Evolutionary conservation across 192 early-diverging fungal species (phyloP).

Genomic region (Coemansia sp.): DNA sequence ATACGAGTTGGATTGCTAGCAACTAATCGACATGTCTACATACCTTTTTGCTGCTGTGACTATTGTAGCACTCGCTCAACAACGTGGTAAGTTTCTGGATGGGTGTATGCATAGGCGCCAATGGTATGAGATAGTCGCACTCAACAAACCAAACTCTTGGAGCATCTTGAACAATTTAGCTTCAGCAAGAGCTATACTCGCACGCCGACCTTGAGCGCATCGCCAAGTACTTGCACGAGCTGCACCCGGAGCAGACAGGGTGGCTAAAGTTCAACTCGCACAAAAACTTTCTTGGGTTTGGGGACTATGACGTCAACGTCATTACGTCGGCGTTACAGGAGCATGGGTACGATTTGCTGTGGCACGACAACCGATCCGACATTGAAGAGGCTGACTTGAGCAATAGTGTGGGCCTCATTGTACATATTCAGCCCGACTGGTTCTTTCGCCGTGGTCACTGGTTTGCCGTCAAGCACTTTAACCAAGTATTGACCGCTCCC

Average conservation of each 20-base stretch:
- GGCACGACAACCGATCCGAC: conserved; percentile 42
- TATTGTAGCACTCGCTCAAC: conserved; percentile 52
- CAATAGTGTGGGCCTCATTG: conserved; percentile 34
- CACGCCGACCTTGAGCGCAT: conserved; percentile 50
- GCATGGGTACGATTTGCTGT: conserved; percentile 33
- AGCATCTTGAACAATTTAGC: conserved; percentile 12
- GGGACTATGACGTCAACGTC: conserved; percentile 56
- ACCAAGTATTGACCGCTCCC: conserved; percentile 25
- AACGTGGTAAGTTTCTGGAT: conserved; percentile 44
- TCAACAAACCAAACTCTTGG: neutral
- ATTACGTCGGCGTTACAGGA: conserved; percentile 40
- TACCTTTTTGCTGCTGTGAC: neutral
- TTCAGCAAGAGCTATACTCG: conserved; percentile 42
- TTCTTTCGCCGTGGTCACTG: conserved; percentile 52
- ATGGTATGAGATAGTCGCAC: neutral
- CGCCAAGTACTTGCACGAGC: conserved; percentile 33
- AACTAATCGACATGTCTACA: neutral
- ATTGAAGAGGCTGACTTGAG: conserved; percentile 31
- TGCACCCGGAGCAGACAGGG: conserved; percentile 29
- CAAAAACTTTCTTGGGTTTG: conserved; percentile 44
- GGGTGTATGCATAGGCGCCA: neutral
- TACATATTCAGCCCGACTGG: conserved; percentile 43
- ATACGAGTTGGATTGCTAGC: conserved; percentile 6
- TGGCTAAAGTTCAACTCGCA: conserved; percentile 50
- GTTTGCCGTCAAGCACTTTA: conserved; percentile 46